Conservation (phyloP, 768 basidiomycete species). For the Suillus placidus region DNA sequence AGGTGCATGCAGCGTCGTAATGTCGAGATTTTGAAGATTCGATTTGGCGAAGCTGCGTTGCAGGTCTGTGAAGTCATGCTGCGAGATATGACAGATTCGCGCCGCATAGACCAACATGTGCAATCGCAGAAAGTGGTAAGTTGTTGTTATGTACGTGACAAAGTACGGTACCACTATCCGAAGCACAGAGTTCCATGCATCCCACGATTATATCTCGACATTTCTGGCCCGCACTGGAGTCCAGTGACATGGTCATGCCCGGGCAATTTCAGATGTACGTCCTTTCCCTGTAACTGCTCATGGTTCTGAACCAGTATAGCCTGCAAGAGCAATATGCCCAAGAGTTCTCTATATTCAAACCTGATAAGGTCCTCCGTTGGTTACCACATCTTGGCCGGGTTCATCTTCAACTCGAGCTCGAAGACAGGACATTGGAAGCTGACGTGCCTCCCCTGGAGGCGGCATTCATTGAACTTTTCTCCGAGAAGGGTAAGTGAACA, state of each 20-base stretch:
- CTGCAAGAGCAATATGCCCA: conserved; percentile 75
- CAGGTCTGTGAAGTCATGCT: conserved; percentile 99
- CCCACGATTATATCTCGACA: conserved; percentile 91
- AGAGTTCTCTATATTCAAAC: conserved; percentile 83
- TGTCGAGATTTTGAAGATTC: conserved; percentile 91
- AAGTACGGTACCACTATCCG: background rate
- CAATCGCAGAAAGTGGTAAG: conserved; percentile 72
- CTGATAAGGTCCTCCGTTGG: conserved; percentile 91
- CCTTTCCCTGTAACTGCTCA: conserved; percentile 6
- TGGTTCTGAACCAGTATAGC: conserved; percentile 39
- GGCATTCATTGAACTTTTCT: conserved; percentile 86
- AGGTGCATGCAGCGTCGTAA: conserved; percentile 68
- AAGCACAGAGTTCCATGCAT: conserved; percentile 68
- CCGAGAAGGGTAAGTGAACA: conserved; percentile 54
- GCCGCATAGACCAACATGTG: conserved; percentile 84
- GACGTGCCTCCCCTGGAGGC: conserved; percentile 90
- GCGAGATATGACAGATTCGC: conserved; percentile 95
- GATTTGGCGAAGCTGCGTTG: conserved; percentile 91
- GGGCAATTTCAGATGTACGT: conserved; percentile 81
- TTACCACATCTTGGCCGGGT: conserved; percentile 88
- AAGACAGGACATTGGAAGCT: conserved; percentile 74
- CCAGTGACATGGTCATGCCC: conserved; percentile 75
- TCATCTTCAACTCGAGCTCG: conserved; percentile 75
- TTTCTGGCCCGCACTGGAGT: conserved; percentile 91
- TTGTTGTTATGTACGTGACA: conserved; percentile 3